Conservation (phyloP, 352 stramenopile genomes). For the Globisporangium recalcitrans region DNA sequence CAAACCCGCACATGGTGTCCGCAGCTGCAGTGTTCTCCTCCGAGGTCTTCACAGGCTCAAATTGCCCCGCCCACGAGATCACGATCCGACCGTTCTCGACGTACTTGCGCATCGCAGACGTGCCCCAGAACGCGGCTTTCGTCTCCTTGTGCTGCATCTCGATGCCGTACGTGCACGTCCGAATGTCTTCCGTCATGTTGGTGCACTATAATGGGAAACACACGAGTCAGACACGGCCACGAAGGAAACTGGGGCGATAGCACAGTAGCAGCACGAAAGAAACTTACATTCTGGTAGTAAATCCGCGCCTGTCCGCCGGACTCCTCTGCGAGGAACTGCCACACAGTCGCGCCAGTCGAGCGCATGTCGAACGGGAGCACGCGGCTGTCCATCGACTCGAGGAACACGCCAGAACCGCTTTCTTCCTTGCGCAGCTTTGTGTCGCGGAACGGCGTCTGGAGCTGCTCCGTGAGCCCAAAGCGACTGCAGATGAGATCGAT, state of each 20-base stretch:
- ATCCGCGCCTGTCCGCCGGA: slow-evolving; percentile 6
- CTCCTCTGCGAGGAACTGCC: slow-evolving; percentile 16
- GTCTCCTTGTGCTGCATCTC: slow-evolving; percentile 17
- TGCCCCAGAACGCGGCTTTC: slow-evolving; percentile 14
- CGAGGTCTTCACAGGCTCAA: slow-evolving; percentile 4
- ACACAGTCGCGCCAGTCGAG: slow-evolving; percentile 12
- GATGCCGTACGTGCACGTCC: slow-evolving; percentile 14
- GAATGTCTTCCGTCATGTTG: slow-evolving; percentile 19
- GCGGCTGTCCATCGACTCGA: slow-evolving; percentile 14
- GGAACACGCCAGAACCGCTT: neutral
- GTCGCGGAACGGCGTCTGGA: slow-evolving; percentile 8
- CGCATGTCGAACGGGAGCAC: slow-evolving; percentile 17
- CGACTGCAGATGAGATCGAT: slow-evolving; percentile 8
- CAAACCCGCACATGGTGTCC: neutral
- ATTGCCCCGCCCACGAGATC: slow-evolving; percentile 12
- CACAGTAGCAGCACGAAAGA: too few relatives aligned
- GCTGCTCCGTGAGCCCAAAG: slow-evolving; percentile 10
- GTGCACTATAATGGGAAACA: neutral
- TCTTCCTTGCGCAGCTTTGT: slow-evolving; percentile 10
- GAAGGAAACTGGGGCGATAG: neutral
- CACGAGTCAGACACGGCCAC: neutral
- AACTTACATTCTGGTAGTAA: slow-evolving; percentile 16
- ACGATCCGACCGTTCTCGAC: slow-evolving; percentile 16
- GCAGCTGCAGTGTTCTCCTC: neutral
- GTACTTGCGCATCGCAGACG: slow-evolving; percentile 15